Base-by-base conservation (phyloP, 257 asterid genomes). In the Euphrasia confusa region DNA sequence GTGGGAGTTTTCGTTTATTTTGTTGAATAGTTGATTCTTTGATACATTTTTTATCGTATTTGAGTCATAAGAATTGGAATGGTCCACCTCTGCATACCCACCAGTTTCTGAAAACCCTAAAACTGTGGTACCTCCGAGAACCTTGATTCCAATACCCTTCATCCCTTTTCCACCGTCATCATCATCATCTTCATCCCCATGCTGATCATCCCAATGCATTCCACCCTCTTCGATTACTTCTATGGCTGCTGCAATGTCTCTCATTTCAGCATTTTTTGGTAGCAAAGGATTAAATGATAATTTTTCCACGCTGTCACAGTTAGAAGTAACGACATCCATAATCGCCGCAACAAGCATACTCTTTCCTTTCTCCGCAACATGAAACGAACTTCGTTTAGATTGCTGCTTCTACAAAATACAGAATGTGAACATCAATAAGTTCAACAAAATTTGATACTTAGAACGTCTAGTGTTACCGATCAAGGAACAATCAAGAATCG, bases 261-360 rank as follows among this genome's bases (percentile, higher is more conserved):
- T 82, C 74, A 81, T 87, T 67, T 82, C 86, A 50, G 99, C 97
- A 74, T 81, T 61, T 75, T 84, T 68, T 32, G 96, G 96, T 48
- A 93, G 83, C 78, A 83, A 67, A 58, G 95, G 89, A 58, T 80
- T 82, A 70, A 74, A 79, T 14, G 79, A 71, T 61, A 80, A 61
- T 68, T 85, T 85, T 56, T 89, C 96, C 37, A 79, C 83, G 64
- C 76, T 82, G 27, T 83, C 96, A 75, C 96, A 84, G 68, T 84
- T 79, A 68, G 97, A 87, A 63, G 97, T 93, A 63, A 93, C 91
- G 47, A 93, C 77, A 76, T 93, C 99, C 99, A 93, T 89, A 63
- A 93, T 87, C 56, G 99, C 95, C 53, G 97, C 95, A 53, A 93
- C 89, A 65, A 93, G 99, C 99, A 93, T 93, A 86, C 99, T 93